phyloP scores from a whole-genome alignment of 129 eudicot species.

The Erigeron canadensis region DNA sequence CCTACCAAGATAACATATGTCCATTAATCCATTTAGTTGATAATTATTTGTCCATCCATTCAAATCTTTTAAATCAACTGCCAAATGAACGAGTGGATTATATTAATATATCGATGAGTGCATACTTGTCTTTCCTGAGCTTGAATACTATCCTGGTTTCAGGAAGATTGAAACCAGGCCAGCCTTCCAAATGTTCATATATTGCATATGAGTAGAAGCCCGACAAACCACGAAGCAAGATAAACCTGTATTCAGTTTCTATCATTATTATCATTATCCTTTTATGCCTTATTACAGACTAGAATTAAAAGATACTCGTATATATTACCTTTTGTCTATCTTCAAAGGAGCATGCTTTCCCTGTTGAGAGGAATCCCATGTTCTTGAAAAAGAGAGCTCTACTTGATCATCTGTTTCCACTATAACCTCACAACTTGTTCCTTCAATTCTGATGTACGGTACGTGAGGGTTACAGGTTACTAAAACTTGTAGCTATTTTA shows the following conservation, averaged over 20 bases:
- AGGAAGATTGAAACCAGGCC: conserved; percentile 74
- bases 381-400: conserved; percentile 62
- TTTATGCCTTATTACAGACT: too few species aligned
- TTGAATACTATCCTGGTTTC: conserved; percentile 78
- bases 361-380: conserved; percentile 51
- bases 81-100: neutral
- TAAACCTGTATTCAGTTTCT: conserved; percentile 46
- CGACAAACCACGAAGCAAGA: conserved; percentile 60
- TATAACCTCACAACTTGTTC: conserved; percentile 59
- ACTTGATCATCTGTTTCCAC: conserved; percentile 64
- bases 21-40: neutral
- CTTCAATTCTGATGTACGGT: conserved; percentile 45
- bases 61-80: neutral
- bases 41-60: neutral
- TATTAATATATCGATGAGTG: neutral
- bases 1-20: conserved; percentile 32
- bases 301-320: neutral
- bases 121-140: conserved; percentile 82
- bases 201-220: conserved; percentile 90
- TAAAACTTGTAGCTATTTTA: neutral
- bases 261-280: neutral
- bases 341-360: conserved; percentile 49
- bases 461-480: neutral
- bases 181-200: conserved; percentile 60
- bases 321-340: conserved; percentile 69